These are phyloP conservation scores for Elsinoe perseae DNA, from an alignment of 2,329 filamentous ascomycete species.

Conservation along the genomic window DNA sequence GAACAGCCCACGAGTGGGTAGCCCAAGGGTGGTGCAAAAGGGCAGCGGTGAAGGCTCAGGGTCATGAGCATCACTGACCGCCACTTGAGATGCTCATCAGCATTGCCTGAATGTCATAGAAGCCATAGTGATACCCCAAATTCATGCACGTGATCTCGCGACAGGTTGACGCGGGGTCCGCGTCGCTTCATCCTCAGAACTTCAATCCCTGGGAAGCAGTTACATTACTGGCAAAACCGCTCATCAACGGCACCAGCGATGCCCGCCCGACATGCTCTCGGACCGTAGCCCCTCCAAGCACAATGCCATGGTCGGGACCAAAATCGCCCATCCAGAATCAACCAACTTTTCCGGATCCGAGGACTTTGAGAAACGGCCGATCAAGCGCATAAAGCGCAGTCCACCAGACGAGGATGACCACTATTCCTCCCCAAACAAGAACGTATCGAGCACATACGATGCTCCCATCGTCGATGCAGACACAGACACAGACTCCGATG, in stretches of 20 bases:
- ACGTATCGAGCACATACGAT: constrained; percentile 15
- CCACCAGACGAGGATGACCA: constrained; percentile 17
- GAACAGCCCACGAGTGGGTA: constrained; percentile 18
- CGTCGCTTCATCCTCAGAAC: background rate
- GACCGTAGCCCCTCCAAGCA: constrained; percentile 37
- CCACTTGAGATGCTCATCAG: background rate
- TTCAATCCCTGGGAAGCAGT: background rate
- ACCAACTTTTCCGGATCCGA: constrained; percentile 36
- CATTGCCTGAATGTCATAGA: background rate
- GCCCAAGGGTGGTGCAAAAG: constrained; percentile 12
- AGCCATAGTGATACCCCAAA: constrained; percentile 9
- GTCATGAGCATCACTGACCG: background rate
- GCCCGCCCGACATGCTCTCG: constrained; percentile 28
- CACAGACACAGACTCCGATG: constrained; percentile 28
- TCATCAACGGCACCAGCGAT: background rate
- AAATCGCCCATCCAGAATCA: constrained; percentile 38
- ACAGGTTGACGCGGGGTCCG: constrained; percentile 7
- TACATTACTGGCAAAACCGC: background rate
- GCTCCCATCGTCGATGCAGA: constrained; percentile 17
- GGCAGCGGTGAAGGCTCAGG: background rate
- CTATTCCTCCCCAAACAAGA: constrained; percentile 19
- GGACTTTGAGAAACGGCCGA: constrained; percentile 30
- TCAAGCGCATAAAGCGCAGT: constrained; percentile 37
- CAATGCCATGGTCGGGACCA: constrained; percentile 41
- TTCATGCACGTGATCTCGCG: constrained; percentile 8